Base-by-base conservation (phyloP, 1,139 yeast genomes). In the Groenewaldozyma sp. region DNA sequence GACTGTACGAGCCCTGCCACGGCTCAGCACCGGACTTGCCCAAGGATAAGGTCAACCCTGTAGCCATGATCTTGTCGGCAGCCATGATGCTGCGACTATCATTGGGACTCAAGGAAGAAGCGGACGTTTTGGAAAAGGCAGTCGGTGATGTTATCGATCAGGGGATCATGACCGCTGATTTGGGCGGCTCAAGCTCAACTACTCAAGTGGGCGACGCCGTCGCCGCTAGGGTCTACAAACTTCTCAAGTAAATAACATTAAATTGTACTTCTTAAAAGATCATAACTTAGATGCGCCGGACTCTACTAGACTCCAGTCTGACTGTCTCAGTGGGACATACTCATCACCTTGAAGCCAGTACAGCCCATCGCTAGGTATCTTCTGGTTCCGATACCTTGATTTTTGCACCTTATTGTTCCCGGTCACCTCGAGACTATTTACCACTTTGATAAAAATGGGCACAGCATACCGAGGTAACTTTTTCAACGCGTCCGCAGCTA, bases 21-120 rank as follows among this genome's bases (percentile, higher is more conserved):
- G 98, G 98, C 36, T 82, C 95, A 33, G 98, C 98, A 21, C 98
- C 98, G 34, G 98, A 91, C 63, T 74, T 91, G 58, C 80, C 80
- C 39, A 70, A 68, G 45, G 84, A 86, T 60, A 82, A 83, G 67
- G 98, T 87, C 42, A 91, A 91, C 64, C 98, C 98, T 39, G 66
- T 88, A 42, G 98, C 96, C 37, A 84, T 96, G 24, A 88, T 91
- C 53, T 73, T 91, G 56, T 87, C 96, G 14, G 36, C 40, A 27
- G 45, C 45, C 10, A 82, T 91, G 94, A 88, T 91, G 97, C 74
- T 91, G 67, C 78, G 93, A 58, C 75, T 91, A 49, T 84, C 95
- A 20, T 74, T 91, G 59, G 79, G 83, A 60, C 66, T 86, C 56
- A 73, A 74, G 46, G 75, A 78, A 49, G 96, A 86, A 63, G 97